Evolutionary conservation across 2,329 filamentous ascomycete species (phyloP), one percentile per base, ranked within the genome.

Genomic region (Pseudogymnoascus sp.): DNA sequence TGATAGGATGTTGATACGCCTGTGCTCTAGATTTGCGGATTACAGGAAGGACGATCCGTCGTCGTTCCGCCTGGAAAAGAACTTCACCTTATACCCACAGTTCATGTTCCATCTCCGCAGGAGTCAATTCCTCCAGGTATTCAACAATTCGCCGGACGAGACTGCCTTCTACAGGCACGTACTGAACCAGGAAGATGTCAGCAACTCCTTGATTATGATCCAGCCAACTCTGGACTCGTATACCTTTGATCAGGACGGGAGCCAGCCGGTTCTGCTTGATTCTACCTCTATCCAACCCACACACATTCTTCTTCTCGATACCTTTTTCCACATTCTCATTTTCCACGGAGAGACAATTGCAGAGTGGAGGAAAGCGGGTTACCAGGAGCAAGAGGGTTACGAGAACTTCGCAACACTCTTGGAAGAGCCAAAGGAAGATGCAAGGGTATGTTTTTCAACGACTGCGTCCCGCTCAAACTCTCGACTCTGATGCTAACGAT

Each of bases 71-170:
- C 78, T 96, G 66, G 94, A 99, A 77, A 97, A 97, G 85, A 99
- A 99, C 80, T 99, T 99, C 73, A 97, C 93, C 0, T 83, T 99
- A 13, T 99, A 99, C 73, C 94, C 94, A 27, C 94, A 99, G 74
- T 99, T 99, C 78, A 99, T 99, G 94, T 99, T 99, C 82, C 94
- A 99, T 75, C 83, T 99, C 65, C 89, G 94, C 69, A 86, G 94
- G 76, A 96, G 92, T 76, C 94, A 97, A 76, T 99, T 99, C 80
- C 77, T 99, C 67, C 94, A 99, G 73, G 92, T 99, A 63, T 99
- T 99, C 84, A 99, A 99, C 81, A 99, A 97, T 76, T 97, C 93
- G 0, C 94, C 94, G 6, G 94, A 99, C 70, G 94, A 99, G 77
- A 99, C 94, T 25, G 94, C 94, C n/a, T 99, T 99, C 77, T 96